A percentile compares a stretch with the other conserved stretches of the same genome.
Evolutionary conservation across 1,139 yeast genomes (phyloP).

Genomic region (Sugiyamaella novakii): DNA sequence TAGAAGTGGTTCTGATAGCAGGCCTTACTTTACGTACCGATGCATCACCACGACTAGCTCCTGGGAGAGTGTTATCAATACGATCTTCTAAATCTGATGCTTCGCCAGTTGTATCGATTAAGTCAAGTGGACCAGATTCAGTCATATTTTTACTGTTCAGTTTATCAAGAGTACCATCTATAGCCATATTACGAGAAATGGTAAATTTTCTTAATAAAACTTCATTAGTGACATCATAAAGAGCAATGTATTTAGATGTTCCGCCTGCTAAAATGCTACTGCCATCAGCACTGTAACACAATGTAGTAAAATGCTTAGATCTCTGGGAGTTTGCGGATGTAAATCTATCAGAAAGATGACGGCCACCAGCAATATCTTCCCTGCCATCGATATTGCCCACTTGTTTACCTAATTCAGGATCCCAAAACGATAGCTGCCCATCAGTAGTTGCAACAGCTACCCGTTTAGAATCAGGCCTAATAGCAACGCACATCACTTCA

Average conservation of each 20-base stretch:
- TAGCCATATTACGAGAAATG: slow-evolving; percentile 84
- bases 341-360: slow-evolving; percentile 81
- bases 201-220: slow-evolving; percentile 79
- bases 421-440: slow-evolving; percentile 85
- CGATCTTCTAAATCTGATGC: slow-evolving; percentile 84
- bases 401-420: slow-evolving; percentile 79
- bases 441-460: slow-evolving; percentile 86
- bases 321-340: slow-evolving; percentile 78
- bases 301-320: slow-evolving; percentile 78
- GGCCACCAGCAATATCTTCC: slow-evolving; percentile 84
- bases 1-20: slow-evolving; percentile 73
- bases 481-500: slow-evolving; percentile 80
- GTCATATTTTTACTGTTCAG: slow-evolving; percentile 82
- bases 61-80: slow-evolving; percentile 76
- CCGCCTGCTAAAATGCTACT: slow-evolving; percentile 88
- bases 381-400: slow-evolving; percentile 82
- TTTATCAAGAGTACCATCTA: slow-evolving; percentile 83
- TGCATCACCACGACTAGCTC: slow-evolving; percentile 87
- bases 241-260: slow-evolving; percentile 84
- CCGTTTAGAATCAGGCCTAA: slow-evolving; percentile 92
- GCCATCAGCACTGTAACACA: slow-evolving; percentile 90
- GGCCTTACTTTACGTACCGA: slow-evolving; percentile 77
- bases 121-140: slow-evolving; percentile 83
- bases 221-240: slow-evolving; percentile 86
- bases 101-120: slow-evolving; percentile 84